phyloP scores from a whole-genome alignment of 164 flowering plant genomes.

The Pachysandra terminalis region DNA sequence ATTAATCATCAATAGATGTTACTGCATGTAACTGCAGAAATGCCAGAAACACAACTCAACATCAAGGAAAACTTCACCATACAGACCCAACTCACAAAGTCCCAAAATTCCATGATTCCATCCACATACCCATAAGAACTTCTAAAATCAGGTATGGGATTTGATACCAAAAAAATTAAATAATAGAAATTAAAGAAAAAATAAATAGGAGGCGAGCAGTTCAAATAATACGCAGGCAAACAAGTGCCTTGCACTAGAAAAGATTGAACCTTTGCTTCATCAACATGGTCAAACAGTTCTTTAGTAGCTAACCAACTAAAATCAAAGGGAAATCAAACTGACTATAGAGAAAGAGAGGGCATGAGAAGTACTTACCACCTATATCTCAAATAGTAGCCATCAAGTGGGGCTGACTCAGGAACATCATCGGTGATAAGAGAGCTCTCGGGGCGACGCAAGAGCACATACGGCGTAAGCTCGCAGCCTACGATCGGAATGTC shows the following conservation, averaged over 20 bases:
- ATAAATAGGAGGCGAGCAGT: no score
- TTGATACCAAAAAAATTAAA: no score
- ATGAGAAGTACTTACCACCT: conserved; percentile 55
- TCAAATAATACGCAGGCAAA: neutral
- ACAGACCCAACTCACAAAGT: no score
- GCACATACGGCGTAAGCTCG: conserved; percentile 94
- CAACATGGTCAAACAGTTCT: neutral
- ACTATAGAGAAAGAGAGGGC: no score
- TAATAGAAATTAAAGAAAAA: no score
- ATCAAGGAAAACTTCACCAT: no score
- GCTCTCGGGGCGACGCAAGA: conserved; percentile 66
- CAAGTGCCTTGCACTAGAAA: neutral
- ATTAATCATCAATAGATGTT: no score
- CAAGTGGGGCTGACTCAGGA: conserved; percentile 70
- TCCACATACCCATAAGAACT: no score
- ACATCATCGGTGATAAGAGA: conserved; percentile 65
- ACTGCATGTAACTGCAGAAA: no score
- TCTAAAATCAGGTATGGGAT: no score
- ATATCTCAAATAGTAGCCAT: conserved; percentile 86
- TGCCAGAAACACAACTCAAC: no score
- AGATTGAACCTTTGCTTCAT: neutral
- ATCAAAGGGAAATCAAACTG: neutral
- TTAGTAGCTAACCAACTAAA: neutral
- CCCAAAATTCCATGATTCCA: no score
- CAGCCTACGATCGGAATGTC: conserved; percentile 98